Percentiles rank a stretch among this genome's conserved stretches.
Evolutionary conservation across 768 basidiomycete species (phyloP).

Genomic region (Boletus tylopilopsis): DNA sequence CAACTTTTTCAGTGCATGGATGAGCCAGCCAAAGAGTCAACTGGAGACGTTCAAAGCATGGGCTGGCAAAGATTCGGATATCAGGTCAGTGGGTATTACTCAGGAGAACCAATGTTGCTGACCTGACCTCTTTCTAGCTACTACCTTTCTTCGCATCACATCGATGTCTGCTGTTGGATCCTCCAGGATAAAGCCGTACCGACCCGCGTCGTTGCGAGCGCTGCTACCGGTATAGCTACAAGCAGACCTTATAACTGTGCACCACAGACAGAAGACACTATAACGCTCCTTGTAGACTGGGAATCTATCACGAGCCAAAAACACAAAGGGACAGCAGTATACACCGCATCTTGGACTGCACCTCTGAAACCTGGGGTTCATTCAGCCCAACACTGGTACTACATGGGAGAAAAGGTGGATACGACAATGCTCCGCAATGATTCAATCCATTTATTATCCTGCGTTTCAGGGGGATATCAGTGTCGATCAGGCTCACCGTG

Average conservation of each 20-base stretch:
- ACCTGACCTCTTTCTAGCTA: constrained; percentile 47
- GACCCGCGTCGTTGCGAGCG: constrained; percentile 86
- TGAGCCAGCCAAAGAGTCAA: constrained; percentile 96
- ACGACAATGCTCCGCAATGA: neutral
- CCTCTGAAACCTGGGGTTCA: constrained; percentile 88
- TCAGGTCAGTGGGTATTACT: constrained; percentile 48
- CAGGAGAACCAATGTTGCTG: neutral
- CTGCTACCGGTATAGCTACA: constrained; percentile 88
- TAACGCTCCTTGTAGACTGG: constrained; percentile 94
- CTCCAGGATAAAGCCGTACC: constrained; percentile 71
- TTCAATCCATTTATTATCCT: neutral
- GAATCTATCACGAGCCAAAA: constrained; percentile 69
- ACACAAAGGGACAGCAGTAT: constrained; percentile 84
- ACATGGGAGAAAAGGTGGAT: constrained; percentile 84
- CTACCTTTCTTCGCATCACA: constrained; percentile 93
- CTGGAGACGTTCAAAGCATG: constrained; percentile 92
- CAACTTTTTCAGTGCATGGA: constrained; percentile 96
- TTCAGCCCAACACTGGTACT: constrained; percentile 90
- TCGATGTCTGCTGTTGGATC: constrained; percentile 87
- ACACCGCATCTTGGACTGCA: constrained; percentile 94
- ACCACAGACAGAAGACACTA: constrained; percentile 87
- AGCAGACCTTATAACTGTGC: constrained; percentile 86
- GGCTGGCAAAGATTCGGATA: constrained; percentile 94
- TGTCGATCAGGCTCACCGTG: constrained; percentile 92
- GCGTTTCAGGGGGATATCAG: constrained; percentile 75